A percentile compares a stretch with the other conserved stretches of the same genome.
phyloP scores from a whole-genome alignment of 2,329 filamentous ascomycete genomes.

The Mycogone perniciosa region DNA sequence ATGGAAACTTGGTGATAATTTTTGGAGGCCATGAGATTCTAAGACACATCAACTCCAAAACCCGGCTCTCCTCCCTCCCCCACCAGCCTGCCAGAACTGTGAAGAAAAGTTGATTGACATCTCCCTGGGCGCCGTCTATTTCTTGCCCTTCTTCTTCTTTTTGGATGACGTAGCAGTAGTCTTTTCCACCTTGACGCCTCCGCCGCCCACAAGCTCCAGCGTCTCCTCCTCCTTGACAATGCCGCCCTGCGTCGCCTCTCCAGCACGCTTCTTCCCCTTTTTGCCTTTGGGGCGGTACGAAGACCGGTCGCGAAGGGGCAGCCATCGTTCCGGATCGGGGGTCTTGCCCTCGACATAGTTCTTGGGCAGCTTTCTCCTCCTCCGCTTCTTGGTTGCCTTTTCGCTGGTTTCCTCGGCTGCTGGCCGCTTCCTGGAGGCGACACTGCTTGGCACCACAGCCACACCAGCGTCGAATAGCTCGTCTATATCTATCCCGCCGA shows the following conservation, averaged over 20 bases:
- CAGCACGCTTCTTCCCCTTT: conserved; percentile 80
- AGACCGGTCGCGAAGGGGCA: conserved; percentile 82
- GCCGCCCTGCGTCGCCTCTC: conserved; percentile 79
- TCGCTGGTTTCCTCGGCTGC: conserved; percentile 27
- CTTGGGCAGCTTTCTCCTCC: conserved; percentile 60
- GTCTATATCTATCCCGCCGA: conserved; percentile 53
- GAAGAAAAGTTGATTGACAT: not conserved
- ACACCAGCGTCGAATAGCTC: conserved; percentile 63
- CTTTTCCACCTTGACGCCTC: conserved; percentile 60
- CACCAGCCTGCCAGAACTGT: not conserved
- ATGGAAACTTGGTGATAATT: not conserved
- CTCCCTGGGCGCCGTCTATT: conserved; percentile 28
- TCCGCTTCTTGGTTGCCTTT: conserved; percentile 49
- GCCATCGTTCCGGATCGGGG: conserved; percentile 86
- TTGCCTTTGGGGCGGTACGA: conserved; percentile 85
- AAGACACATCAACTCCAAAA: not conserved
- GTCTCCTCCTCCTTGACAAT: conserved; percentile 67
- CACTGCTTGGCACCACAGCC: conserved; percentile 30
- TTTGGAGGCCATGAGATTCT: not conserved
- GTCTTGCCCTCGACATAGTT: conserved; percentile 71
- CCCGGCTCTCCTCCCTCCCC: not conserved
- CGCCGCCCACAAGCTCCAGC: conserved; percentile 56
- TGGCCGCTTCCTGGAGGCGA: conserved; percentile 44
- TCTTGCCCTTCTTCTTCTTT: conserved; percentile 50
- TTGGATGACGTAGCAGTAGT: conserved; percentile 38